These are phyloP conservation scores for Anacardium occidentale DNA, from an alignment of 345 rosid species.

Conservation along the genomic window DNA sequence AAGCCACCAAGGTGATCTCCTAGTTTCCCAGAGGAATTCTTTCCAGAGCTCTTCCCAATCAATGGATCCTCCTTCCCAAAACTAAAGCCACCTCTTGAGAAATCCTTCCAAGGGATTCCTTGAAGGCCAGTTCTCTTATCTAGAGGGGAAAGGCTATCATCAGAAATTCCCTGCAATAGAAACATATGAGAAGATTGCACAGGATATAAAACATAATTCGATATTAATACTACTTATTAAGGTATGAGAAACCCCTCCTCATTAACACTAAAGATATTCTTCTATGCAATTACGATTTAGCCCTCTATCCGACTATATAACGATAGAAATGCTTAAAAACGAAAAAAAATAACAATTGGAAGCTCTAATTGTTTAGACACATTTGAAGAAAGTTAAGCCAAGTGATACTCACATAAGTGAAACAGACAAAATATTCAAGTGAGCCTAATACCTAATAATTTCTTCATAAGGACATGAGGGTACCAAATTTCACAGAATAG, in stretches of 20 bases:
- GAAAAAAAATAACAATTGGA: too few relatives aligned
- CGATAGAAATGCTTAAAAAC: not conserved
- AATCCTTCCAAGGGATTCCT: conserved; percentile 79
- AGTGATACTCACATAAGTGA: not conserved
- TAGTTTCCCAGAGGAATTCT: conserved; percentile 43
- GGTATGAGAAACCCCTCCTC: conserved; percentile 2
- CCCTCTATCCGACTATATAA: not conserved
- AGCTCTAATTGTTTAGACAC: not conserved
- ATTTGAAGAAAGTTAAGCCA: not conserved
- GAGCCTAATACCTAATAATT: not conserved
- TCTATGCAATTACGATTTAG: conserved; percentile 21
- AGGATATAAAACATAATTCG: conserved; percentile 18
- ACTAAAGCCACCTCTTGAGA: conserved; percentile 49
- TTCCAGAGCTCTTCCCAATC: conserved; percentile 47
- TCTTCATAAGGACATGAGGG: not conserved
- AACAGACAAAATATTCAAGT: conserved; percentile 1
- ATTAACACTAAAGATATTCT: conserved; percentile 26
- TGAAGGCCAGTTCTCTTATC: conserved; percentile 57
- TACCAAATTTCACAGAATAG: not conserved
- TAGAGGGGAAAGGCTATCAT: conserved; percentile 9
- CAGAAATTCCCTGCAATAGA: too few relatives aligned
- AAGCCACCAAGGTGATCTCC: conserved; percentile 54
- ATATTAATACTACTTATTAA: conserved; percentile 11
- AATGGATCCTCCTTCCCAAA: conserved; percentile 54
- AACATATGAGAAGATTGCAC: conserved; percentile 18